Evolutionary conservation across 2,329 filamentous ascomycete species (phyloP).

Genomic region (Whalleya microplaca): DNA sequence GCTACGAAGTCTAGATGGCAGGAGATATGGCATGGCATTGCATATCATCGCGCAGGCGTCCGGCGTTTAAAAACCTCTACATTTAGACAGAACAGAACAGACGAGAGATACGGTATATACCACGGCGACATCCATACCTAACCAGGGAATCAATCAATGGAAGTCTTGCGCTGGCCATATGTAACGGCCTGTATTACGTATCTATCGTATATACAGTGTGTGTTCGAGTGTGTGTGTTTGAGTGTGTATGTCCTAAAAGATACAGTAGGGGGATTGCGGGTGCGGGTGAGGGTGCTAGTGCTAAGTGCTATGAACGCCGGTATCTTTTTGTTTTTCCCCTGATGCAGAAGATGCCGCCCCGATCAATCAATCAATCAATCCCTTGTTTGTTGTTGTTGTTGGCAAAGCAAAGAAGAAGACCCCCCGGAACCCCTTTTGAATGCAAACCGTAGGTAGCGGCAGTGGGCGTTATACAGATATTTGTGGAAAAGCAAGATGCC

Average conservation of each 20-base stretch:
- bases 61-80: constrained; percentile 10
- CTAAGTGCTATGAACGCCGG: constrained; percentile 25
- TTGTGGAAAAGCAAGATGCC: constrained; percentile 11
- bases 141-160: constrained; percentile 9
- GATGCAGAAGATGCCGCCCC: constrained; percentile 28
- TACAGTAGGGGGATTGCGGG: too few species aligned
- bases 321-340: constrained; percentile 20
- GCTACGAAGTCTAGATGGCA: background rate
- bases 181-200: constrained; percentile 22
- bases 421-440: constrained; percentile 29
- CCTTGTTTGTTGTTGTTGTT: constrained; percentile 7
- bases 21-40: background rate
- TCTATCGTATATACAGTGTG: constrained; percentile 28
- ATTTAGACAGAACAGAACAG: background rate
- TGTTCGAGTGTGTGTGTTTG: too few species aligned
- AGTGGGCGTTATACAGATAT: constrained; percentile 31
- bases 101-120: constrained; percentile 7
- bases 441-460: constrained; percentile 34
- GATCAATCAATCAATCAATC: too few species aligned
- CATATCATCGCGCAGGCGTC: constrained; percentile 21
- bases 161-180: constrained; percentile 2
- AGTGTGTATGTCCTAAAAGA: constrained; percentile 25
- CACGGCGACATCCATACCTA: constrained; percentile 12
- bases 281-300: too few species aligned
- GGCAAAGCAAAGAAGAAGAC: too few species aligned